Base-by-base conservation (phyloP, 1,284 basidiomycete genomes). In the Phellopilus nigrolimitatus region DNA sequence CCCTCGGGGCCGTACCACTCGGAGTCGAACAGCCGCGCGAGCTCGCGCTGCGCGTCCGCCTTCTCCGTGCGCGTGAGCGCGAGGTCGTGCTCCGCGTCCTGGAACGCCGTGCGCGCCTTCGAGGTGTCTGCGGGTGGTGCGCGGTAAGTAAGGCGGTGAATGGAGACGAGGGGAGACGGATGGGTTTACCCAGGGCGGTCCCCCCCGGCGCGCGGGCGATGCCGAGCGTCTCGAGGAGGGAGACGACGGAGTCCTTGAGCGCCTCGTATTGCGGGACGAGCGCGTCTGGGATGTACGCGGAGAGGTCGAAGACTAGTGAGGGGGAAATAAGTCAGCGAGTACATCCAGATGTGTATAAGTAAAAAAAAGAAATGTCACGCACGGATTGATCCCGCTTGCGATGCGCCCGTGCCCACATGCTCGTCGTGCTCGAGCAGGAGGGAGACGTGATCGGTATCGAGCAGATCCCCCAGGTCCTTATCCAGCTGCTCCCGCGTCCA, bases 231-330 rank as follows among this genome's bases (percentile, higher is more conserved):
- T 78, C 70, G 44, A 97, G 71, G 75, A 78, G 79, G 5, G 79
- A 77, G 31, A 89, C 64, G 3, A 94, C 52, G 1, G 72, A 68
- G 52, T 86, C 78, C 17, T 85, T 84, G 57, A 89, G 65, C 9
- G 76, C 71, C 58, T 93, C 82, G 68, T 89, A 97, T 54, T 79
- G 75, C 0, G 91, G 88, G 38, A 88, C 66, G 10, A 94, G 59
- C 2, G 80, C 72, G 53, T 97, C 93, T 2, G 95, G 97, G 31
- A 99, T 74, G 69, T 97, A 97, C 24, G 88, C 79, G 41, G 85
- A 75, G 25, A 95, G 61, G 54, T 91, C 79, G 69, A 88, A 91
- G 41, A 95, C 92, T 94, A 64, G 12, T 22, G 31, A 24, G 25
- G 37, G n/a, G n/a, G 19, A 41, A 39, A 31, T 42, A 24, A 56